Percentiles rank a stretch among this genome's conserved stretches.
Evolutionary conservation across 176 grass and related monocot species (phyloP).

Genomic region (Triticum urartu): DNA sequence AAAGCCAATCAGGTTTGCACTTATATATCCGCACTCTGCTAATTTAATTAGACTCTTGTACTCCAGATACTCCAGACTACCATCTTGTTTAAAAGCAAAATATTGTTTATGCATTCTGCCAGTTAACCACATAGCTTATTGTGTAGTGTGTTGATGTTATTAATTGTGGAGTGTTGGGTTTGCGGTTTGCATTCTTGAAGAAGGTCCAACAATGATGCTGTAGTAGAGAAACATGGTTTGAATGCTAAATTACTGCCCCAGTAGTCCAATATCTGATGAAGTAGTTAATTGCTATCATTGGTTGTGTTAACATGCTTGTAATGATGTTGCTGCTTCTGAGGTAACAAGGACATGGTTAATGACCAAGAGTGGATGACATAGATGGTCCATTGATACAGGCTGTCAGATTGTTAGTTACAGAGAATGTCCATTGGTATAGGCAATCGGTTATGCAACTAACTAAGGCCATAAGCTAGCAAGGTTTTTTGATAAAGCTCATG

Average conservation of each 20-base stretch:
- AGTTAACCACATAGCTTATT: neutral
- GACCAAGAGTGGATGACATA: neutral
- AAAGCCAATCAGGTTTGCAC: slow-evolving; percentile 73
- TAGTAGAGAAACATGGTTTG: neutral
- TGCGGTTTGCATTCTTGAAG: neutral
- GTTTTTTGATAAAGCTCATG: neutral
- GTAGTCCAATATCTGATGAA: neutral
- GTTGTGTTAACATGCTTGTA: neutral
- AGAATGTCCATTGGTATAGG: neutral
- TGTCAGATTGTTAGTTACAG: neutral
- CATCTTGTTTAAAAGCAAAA: neutral
- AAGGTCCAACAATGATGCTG: neutral
- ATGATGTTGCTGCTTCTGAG: neutral
- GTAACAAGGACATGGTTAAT: neutral
- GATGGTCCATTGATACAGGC: neutral
- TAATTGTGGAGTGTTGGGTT: neutral
- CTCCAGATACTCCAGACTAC: neutral
- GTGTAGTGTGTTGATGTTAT: neutral
- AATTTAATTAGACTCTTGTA: neutral
- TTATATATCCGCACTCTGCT: neutral
- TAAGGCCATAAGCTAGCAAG: neutral
- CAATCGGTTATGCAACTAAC: neutral
- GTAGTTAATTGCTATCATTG: neutral
- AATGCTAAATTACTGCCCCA: neutral
- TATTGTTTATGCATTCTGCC: neutral